Evolutionary conservation across 441 rosid species (phyloP).

Genomic region (Bocquillonia castaneifolia): DNA sequence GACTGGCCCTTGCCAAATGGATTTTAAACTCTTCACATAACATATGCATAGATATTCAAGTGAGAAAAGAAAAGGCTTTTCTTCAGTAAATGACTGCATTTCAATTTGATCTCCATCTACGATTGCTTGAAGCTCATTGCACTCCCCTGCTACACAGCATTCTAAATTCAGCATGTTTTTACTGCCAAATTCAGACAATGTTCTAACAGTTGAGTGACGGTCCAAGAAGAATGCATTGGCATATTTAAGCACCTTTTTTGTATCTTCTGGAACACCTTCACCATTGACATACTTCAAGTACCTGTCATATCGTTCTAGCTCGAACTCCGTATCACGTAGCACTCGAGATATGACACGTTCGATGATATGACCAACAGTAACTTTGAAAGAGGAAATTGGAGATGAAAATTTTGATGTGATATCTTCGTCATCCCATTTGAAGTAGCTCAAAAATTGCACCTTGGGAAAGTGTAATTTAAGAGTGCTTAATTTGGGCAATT

Average conservation of each 20-base stretch:
- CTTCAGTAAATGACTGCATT: neutral
- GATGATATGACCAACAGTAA: conserved; percentile 15
- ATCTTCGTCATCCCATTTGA: neutral
- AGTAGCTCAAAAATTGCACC: neutral
- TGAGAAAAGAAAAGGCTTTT: neutral
- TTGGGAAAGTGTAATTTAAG: conserved; percentile 8
- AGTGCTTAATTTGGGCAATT: neutral
- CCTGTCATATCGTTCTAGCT: conserved; percentile 14
- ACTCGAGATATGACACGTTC: conserved; percentile 21
- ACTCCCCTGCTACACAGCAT: conserved; percentile 20
- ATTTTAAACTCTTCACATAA: conserved; percentile 19
- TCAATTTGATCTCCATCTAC: conserved; percentile 13
- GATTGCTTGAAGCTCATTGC: conserved; percentile 10
- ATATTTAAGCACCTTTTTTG: neutral
- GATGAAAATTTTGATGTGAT: neutral
- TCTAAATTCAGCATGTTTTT: neutral
- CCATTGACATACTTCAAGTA: conserved; percentile 22
- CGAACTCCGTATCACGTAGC: conserved; percentile 12
- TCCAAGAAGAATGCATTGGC: conserved; percentile 17
- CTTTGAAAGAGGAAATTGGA: no score
- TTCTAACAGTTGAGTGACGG: neutral
- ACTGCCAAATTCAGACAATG: conserved; percentile 12
- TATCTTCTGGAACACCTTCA: conserved; percentile 1
- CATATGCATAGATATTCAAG: conserved; percentile 20
- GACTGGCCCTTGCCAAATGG: neutral